Evolutionary conservation across 202 grass and related monocot species (phyloP).

Genomic region (Zizania palustris): DNA sequence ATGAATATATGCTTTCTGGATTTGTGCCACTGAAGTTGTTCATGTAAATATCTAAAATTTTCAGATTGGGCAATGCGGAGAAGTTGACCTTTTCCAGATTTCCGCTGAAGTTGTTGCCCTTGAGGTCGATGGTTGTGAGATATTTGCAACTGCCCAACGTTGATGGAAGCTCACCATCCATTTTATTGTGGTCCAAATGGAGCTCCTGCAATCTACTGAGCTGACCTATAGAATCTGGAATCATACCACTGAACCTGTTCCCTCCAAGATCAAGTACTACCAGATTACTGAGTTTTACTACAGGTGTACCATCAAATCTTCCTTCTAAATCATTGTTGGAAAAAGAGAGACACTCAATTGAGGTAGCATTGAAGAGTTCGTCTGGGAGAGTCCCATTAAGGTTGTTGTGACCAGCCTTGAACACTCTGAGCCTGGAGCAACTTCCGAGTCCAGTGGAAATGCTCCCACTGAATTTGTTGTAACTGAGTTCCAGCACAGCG

Average conservation of each 20-base stretch:
- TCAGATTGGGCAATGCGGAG: slow-evolving; percentile 41
- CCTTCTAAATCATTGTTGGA: slow-evolving; percentile 37
- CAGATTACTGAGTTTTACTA: slow-evolving; percentile 45
- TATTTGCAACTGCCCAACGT: slow-evolving; percentile 43
- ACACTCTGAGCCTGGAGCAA: slow-evolving; percentile 37
- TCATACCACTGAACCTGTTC: slow-evolving; percentile 33
- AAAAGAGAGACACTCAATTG: slow-evolving; percentile 41
- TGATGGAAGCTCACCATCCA: slow-evolving; percentile 47
- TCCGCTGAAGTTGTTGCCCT: slow-evolving; percentile 46
- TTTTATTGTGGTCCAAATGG: slow-evolving; percentile 34
- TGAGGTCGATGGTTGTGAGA: slow-evolving; percentile 38
- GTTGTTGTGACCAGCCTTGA: slow-evolving; percentile 39
- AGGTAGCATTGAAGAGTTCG: slow-evolving; percentile 46
- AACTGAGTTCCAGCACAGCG: slow-evolving; percentile 32
- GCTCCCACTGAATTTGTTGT: slow-evolving; percentile 45
- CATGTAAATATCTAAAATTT: slow-evolving; percentile 28
- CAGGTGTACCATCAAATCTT: slow-evolving; percentile 15
- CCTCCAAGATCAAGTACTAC: slow-evolving; percentile 46
- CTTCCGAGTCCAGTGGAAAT: slow-evolving; percentile 37
- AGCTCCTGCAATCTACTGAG: slow-evolving; percentile 35
- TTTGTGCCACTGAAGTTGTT: slow-evolving; percentile 46
- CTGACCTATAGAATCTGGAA: slow-evolving; percentile 50
- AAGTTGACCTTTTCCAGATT: slow-evolving; percentile 46
- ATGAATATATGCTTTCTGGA: slow-evolving; percentile 53
- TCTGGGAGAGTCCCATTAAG: slow-evolving; percentile 50